Evolutionary conservation across 2,329 filamentous ascomycete species (phyloP).

Genomic region (Rutstroemia sp.): DNA sequence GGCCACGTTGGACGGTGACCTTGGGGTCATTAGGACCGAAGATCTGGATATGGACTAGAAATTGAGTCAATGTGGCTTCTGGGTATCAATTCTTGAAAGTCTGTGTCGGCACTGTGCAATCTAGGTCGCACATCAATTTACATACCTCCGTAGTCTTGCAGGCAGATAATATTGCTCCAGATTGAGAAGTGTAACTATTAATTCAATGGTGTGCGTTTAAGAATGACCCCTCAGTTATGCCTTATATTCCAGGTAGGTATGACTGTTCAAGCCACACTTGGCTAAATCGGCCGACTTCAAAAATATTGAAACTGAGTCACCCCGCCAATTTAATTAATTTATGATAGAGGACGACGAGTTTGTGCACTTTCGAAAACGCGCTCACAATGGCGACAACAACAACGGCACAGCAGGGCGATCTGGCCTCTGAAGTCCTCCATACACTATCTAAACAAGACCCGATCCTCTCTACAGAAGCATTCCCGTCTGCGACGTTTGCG

Average conservation of each 20-base stretch:
- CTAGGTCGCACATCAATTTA: neutral
- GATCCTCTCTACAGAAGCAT: conserved; percentile 61
- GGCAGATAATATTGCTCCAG: neutral
- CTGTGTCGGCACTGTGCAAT: neutral
- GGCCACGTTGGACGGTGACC: conserved; percentile 25
- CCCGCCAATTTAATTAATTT: neutral
- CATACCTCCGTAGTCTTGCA: neutral
- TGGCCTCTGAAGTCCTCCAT: conserved; percentile 58
- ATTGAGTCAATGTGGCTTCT: neutral
- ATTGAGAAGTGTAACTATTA: neutral
- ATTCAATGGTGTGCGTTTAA: neutral
- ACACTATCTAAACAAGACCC: conserved; percentile 56
- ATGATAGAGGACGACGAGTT: neutral
- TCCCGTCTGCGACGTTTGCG: conserved; percentile 57
- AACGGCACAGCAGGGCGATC: conserved; percentile 40
- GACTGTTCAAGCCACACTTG: neutral
- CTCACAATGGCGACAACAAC: conserved; percentile 37
- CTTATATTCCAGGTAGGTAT: neutral
- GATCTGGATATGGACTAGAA: neutral
- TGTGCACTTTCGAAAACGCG: neutral
- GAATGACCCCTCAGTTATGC: conserved; percentile 1
- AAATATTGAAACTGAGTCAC: conserved; percentile 9
- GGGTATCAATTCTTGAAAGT: too few species aligned
- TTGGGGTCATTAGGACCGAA: conserved; percentile 25
- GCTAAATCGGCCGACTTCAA: neutral